Evolutionary conservation across 2,329 filamentous ascomycete species (phyloP), one percentile per base, ranked within the genome.

Genomic region (Fusarium lyarnte): DNA sequence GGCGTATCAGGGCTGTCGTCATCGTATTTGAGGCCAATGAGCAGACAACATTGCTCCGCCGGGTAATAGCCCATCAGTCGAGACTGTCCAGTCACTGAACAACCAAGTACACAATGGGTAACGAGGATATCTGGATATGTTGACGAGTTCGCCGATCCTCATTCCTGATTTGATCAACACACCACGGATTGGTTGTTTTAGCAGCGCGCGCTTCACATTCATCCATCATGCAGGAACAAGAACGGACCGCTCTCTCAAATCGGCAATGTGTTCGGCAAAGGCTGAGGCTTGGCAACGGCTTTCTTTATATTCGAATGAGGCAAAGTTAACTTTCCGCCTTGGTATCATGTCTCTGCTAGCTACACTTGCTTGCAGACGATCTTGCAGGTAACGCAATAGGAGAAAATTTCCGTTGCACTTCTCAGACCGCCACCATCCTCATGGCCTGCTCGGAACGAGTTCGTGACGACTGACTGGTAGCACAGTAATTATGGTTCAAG

Each of bases 1-100:
- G 54, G 59, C 46, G 38, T 14, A 35, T 42, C 29, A 47, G 27
- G 23, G 25, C n/a, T 42, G 39, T 62, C 27, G 45, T 29, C 45
- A 38, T n/a, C 47, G 55, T 61, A 62, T 47, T 42, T 54, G 41
- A 35, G 27, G 38, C 65, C 46, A 67, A 62, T 68, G 43, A 36
- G n/a, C 47, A 25, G 19, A 27, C 13, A 63, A 9, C 23, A 19
- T 38, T 27, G 33, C 33, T 43, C 10, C 13, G 36, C 42, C 35
- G 31, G 36, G 13, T 45, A 60, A 38, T 52, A 61, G 23, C 35
- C 29, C 55, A 38, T 38, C 27, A 49, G 45, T 33, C 53, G 35
- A 66, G 31, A 25, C n/a, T 21, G 12, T 35, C n/a, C 17, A 35
- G 25, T 21, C 29, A 36, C 25, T 59, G n/a, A 42, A 19, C 35